phyloP scores from a whole-genome alignment of 2,329 filamentous ascomycete genomes.

The Verticillium albo-atrum region DNA sequence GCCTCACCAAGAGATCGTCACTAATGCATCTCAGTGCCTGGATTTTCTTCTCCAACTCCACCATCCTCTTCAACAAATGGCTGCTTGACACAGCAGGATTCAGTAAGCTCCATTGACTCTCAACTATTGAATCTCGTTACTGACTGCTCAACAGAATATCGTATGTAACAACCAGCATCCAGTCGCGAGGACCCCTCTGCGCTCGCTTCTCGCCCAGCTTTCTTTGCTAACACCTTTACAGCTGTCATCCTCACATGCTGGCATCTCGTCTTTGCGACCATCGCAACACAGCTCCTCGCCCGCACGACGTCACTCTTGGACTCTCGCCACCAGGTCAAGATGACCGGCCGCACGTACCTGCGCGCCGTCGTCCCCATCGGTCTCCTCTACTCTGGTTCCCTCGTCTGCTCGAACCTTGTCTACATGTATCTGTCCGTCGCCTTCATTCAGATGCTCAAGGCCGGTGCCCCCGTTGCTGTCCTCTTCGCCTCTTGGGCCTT shows the following conservation, averaged over 20 bases:
- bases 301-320: constrained; percentile 60
- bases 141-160: constrained; percentile 29
- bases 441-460: constrained; percentile 70
- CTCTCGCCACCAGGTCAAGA: constrained; percentile 55
- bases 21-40: constrained; percentile 48
- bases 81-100: constrained; percentile 72
- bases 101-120: constrained; percentile 47
- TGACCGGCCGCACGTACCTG: constrained; percentile 57
- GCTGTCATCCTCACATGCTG: constrained; percentile 61
- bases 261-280: constrained; percentile 62
- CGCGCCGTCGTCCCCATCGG: constrained; percentile 63
- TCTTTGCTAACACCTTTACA: constrained; percentile 13
- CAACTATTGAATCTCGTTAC: not conserved
- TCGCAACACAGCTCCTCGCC: constrained; percentile 62
- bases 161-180: constrained; percentile 25
- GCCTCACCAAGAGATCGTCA: not conserved
- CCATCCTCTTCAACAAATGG: constrained; percentile 93
- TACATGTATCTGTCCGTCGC: constrained; percentile 64
- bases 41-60: constrained; percentile 80
- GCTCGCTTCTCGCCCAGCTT: not conserved
- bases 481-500: constrained; percentile 61
- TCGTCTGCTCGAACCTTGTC: constrained; percentile 63
- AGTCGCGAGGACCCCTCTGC: not conserved
- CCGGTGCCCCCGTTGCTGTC: constrained; percentile 62
- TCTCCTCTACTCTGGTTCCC: constrained; percentile 59